Conservation (phyloP, 148 eudicot species). For the Chenopodium berlandieri region DNA sequence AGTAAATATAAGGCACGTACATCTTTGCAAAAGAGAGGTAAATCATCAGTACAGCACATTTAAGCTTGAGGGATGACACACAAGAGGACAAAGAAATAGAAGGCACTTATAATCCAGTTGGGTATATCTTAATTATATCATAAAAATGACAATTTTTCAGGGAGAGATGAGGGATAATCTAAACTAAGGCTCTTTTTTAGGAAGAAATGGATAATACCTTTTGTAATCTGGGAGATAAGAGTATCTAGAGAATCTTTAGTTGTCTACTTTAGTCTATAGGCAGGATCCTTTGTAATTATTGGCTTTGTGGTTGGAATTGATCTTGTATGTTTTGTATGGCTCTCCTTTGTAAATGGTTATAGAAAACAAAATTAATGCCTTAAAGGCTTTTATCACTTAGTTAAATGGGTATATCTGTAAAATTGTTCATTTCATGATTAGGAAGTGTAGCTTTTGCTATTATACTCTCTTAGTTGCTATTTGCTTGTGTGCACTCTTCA, state of each 20-base stretch:
- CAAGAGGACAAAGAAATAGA: not conserved
- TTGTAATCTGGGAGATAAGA: not conserved
- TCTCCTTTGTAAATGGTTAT: too few relatives aligned
- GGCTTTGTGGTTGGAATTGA: not conserved
- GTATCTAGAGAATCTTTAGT: not conserved
- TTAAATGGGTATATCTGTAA: not conserved
- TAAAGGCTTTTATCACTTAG: too few relatives aligned
- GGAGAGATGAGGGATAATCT: not conserved
- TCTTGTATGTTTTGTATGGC: too few relatives aligned
- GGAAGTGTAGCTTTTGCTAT: conserved; percentile 5
- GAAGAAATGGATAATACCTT: not conserved
- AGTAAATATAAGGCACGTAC: not conserved
- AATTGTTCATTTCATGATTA: too few relatives aligned
- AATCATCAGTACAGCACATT: not conserved
- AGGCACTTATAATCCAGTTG: not conserved
- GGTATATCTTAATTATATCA: not conserved
- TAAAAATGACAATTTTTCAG: not conserved
- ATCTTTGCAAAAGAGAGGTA: not conserved
- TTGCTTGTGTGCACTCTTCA: not conserved
- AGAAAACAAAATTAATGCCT: too few relatives aligned
- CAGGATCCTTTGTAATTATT: not conserved
- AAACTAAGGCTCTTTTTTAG: not conserved
- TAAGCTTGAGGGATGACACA: too few relatives aligned
- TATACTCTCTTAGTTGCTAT: not conserved
- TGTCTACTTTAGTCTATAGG: not conserved